Conservation (phyloP, 805 yeast species). For the Priceomyces medius region DNA sequence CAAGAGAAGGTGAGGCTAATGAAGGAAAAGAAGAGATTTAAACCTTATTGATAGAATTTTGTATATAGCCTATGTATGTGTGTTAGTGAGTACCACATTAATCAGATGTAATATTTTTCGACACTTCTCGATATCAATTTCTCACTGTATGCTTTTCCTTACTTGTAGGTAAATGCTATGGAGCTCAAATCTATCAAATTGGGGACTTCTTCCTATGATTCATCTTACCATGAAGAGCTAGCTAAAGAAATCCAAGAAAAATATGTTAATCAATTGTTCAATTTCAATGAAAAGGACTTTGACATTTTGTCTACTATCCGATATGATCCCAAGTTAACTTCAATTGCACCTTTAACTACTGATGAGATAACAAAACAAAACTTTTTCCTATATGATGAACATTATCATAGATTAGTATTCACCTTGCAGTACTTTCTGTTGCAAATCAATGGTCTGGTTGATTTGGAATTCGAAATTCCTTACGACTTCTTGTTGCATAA, state of each 20-base stretch:
- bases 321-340: slow-evolving; percentile 61
- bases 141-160: too few relatives aligned
- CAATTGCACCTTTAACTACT: slow-evolving; percentile 24
- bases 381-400: slow-evolving; percentile 67
- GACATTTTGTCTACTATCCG: slow-evolving; percentile 69
- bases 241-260: slow-evolving; percentile 9
- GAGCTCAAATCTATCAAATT: neutral
- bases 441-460: slow-evolving; percentile 8
- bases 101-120: too few relatives aligned
- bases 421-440: slow-evolving; percentile 50
- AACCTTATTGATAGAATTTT: slow-evolving; percentile 60
- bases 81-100: neutral
- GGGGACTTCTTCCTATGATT: neutral
- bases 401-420: slow-evolving; percentile 56
- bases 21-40: slow-evolving; percentile 79
- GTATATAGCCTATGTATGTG: neutral
- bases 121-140: too few relatives aligned
- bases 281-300: slow-evolving; percentile 35
- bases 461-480: slow-evolving; percentile 40
- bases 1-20: slow-evolving; percentile 79
- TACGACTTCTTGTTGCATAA: slow-evolving; percentile 38
- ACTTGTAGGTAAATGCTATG: neutral
- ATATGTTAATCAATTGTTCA: slow-evolving; percentile 9
- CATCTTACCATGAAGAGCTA: slow-evolving; percentile 2
- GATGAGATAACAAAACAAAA: slow-evolving; percentile 24